Conservation (phyloP, 176 grass and related monocot genomes). For the Phoenix roebelenii region DNA sequence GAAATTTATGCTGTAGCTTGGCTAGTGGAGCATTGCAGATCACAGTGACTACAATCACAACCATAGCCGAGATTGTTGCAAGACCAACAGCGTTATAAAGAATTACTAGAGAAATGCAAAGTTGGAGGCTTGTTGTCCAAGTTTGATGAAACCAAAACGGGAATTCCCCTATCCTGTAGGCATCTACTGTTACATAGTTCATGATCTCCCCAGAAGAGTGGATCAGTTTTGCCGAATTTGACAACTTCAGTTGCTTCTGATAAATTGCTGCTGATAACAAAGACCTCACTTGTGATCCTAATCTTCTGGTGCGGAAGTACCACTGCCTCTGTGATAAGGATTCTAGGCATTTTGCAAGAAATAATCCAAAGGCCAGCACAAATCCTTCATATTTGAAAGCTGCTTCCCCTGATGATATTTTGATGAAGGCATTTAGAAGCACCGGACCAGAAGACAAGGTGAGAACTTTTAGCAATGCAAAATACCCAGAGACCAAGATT, state of each 20-base stretch:
- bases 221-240: slow-evolving; percentile 55
- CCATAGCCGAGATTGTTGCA: slow-evolving; percentile 50
- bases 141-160: slow-evolving; percentile 93
- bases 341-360: slow-evolving; percentile 65
- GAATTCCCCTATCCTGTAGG: slow-evolving; percentile 81
- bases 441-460: slow-evolving; percentile 58
- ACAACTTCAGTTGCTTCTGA: slow-evolving; percentile 68
- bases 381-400: slow-evolving; percentile 65
- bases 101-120: slow-evolving; percentile 65
- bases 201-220: slow-evolving; percentile 92
- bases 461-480: slow-evolving; percentile 80
- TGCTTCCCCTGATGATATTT: slow-evolving; percentile 49
- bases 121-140: slow-evolving; percentile 75
- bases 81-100: slow-evolving; percentile 65
- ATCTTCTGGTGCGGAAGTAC: slow-evolving; percentile 65
- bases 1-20: slow-evolving; percentile 79
- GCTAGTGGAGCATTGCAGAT: slow-evolving; percentile 71
- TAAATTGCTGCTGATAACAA: slow-evolving; percentile 69
- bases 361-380: slow-evolving; percentile 42
- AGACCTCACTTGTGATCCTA: slow-evolving; percentile 74
- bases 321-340: slow-evolving; percentile 86
- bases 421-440: slow-evolving; percentile 78
- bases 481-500: slow-evolving; percentile 57
- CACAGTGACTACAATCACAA: slow-evolving; percentile 65
- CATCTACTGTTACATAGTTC: slow-evolving; percentile 89